phyloP scores from a whole-genome alignment of 2,329 filamentous ascomycete genomes.

The Cladorrhinum sp. region DNA sequence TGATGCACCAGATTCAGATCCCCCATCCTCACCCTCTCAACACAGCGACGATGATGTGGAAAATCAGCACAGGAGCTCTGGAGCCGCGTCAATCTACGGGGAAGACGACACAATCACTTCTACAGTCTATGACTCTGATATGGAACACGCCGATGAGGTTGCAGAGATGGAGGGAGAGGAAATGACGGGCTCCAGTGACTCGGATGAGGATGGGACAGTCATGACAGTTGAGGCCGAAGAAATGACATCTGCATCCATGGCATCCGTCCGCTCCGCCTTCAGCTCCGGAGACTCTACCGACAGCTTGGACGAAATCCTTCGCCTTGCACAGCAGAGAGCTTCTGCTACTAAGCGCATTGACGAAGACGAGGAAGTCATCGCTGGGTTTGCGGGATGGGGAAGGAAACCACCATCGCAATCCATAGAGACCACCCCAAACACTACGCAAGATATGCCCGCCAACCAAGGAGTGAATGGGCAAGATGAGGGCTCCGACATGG shows the following conservation, averaged over 20 bases:
- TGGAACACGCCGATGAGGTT: slow-evolving; percentile 53
- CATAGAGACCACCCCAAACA: slow-evolving; percentile 6
- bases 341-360: slow-evolving; percentile 64
- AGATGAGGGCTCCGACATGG: slow-evolving; percentile 40
- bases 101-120: slow-evolving; percentile 70
- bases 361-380: slow-evolving; percentile 68
- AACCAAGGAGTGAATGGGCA: slow-evolving; percentile 37
- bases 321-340: slow-evolving; percentile 70
- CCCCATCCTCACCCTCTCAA: slow-evolving; percentile 61
- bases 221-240: slow-evolving; percentile 82
- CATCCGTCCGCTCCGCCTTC: slow-evolving; percentile 55
- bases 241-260: slow-evolving; percentile 65
- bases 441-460: not conserved
- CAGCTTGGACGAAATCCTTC: slow-evolving; percentile 72
- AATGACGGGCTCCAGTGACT: slow-evolving; percentile 45
- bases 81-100: slow-evolving; percentile 59
- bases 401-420: slow-evolving; percentile 47
- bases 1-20: slow-evolving; percentile 41
- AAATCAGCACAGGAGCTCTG: slow-evolving; percentile 62
- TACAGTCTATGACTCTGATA: slow-evolving; percentile 71
- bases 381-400: slow-evolving; percentile 70
- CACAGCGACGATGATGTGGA: slow-evolving; percentile 55
- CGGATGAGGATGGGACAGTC: slow-evolving; percentile 70
- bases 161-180: slow-evolving; percentile 56
- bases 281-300: slow-evolving; percentile 44